Percentiles rank a stretch among this genome's conserved stretches.
Conservation (phyloP, 1,139 yeast species). For the Suhomyces bokatorum region DNA sequence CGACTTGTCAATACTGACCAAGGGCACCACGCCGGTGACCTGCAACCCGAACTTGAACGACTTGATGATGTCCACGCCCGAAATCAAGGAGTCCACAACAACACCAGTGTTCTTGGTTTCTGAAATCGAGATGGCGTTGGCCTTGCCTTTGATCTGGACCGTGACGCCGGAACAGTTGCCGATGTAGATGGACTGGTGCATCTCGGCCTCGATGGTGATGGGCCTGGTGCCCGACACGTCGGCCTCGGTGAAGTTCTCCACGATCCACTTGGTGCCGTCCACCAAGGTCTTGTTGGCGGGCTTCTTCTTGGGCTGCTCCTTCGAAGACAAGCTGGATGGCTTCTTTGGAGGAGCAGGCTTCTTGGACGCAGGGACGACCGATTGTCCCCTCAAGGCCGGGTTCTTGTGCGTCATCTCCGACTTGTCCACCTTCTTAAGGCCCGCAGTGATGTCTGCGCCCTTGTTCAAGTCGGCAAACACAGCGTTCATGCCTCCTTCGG, state of each 20-base stretch:
- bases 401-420: constrained; percentile 95
- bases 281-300: constrained; percentile 76
- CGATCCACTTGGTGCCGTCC: constrained; percentile 83
- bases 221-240: constrained; percentile 44
- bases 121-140: constrained; percentile 81
- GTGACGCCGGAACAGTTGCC: constrained; percentile 77
- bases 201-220: constrained; percentile 72
- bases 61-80: constrained; percentile 87
- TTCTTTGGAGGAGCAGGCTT: constrained; percentile 73
- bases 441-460: constrained; percentile 82
- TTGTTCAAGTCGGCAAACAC: constrained; percentile 88
- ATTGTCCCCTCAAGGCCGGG: constrained; percentile 68
- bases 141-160: constrained; percentile 85
- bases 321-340: constrained; percentile 57
- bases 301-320: constrained; percentile 47
- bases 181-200: constrained; percentile 85
- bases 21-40: constrained; percentile 75
- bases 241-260: constrained; percentile 70
- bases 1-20: constrained; percentile 83
- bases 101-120: constrained; percentile 73
- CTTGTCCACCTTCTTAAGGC: constrained; percentile 87
- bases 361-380: constrained; percentile 39
- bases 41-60: constrained; percentile 82
- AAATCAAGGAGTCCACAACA: constrained; percentile 79
- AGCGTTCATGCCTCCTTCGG: constrained; percentile 70